These are phyloP conservation scores for Agrostemma githago DNA, from an alignment of 148 eudicot species.

Conservation along the genomic window DNA sequence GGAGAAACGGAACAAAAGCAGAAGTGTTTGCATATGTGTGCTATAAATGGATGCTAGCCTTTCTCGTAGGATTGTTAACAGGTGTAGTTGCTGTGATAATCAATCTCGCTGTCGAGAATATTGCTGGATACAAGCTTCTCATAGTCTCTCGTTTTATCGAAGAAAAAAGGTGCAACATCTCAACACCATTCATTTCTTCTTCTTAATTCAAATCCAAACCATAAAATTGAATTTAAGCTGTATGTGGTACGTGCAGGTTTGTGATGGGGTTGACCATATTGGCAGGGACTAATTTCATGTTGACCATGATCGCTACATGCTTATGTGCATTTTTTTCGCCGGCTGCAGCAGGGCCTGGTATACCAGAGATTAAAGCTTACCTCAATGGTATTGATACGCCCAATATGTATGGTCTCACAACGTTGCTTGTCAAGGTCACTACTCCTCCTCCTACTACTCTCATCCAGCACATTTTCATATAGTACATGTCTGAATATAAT, in stretches of 20 bases:
- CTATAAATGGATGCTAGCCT: constrained; percentile 37
- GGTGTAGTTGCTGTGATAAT: constrained; percentile 36
- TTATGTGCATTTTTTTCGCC: constrained; percentile 74
- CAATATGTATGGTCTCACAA: constrained; percentile 74
- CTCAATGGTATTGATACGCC: constrained; percentile 90
- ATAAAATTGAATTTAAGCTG: neutral
- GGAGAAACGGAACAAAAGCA: constrained; percentile 36
- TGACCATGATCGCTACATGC: constrained; percentile 59
- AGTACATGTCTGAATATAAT: neutral
- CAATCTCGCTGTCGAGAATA: constrained; percentile 41
- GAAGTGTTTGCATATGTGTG: constrained; percentile 38
- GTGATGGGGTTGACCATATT: constrained; percentile 47
- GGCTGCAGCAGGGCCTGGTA: constrained; percentile 90
- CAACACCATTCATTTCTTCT: neutral
- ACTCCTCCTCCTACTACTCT: neutral
- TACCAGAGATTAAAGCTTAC: constrained; percentile 87
- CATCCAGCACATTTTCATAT: neutral
- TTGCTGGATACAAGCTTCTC: constrained; percentile 41
- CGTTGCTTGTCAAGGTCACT: constrained; percentile 74
- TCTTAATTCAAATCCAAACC: neutral
- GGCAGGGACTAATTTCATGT: constrained; percentile 48
- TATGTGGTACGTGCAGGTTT: constrained; percentile 44
- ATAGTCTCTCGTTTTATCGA: constrained; percentile 28
- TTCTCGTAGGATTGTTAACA: constrained; percentile 34
- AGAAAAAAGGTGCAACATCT: constrained; percentile 20